These are phyloP conservation scores for Candida broadrunensis DNA, from an alignment of 805 yeast species.

Conservation along the genomic window DNA sequence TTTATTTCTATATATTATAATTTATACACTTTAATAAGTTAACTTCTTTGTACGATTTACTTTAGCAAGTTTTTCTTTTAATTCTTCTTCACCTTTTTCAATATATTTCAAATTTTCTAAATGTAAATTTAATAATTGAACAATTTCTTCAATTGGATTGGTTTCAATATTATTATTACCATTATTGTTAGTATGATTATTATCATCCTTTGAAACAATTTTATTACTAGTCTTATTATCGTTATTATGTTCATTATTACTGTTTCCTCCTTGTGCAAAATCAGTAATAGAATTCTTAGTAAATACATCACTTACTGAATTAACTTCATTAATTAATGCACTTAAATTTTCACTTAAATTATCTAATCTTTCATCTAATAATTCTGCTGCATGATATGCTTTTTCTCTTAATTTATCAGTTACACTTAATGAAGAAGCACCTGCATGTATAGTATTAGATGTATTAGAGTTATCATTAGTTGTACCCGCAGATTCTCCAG, in stretches of 20 bases:
- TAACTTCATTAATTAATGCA: constrained; percentile 75
- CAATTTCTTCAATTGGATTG: constrained; percentile 61
- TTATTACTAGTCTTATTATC: constrained; percentile 15
- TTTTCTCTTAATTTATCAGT: constrained; percentile 86
- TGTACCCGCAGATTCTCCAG: constrained; percentile 2
- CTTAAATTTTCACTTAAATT: constrained; percentile 72
- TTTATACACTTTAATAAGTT: constrained; percentile 1
- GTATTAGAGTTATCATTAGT: constrained; percentile 11
- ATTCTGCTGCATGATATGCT: constrained; percentile 84
- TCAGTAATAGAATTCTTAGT: constrained; percentile 54
- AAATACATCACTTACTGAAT: constrained; percentile 76
- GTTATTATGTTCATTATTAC: not conserved
- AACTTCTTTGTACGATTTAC: constrained; percentile 16
- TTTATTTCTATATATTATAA: no score
- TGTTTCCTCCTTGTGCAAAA: constrained; percentile 9
- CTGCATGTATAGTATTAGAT: constrained; percentile 1
- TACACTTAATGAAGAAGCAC: constrained; percentile 34
- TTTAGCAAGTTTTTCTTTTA: constrained; percentile 63
- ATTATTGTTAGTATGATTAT: constrained; percentile 15
- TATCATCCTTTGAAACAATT: constrained; percentile 9
- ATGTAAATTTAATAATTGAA: constrained; percentile 81
- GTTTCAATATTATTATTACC: constrained; percentile 46
- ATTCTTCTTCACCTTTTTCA: constrained; percentile 65
- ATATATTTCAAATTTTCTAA: constrained; percentile 86
- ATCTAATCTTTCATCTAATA: constrained; percentile 77